Base-by-base conservation (phyloP, 805 yeast genomes). In the Ogataea nonfermentans region DNA sequence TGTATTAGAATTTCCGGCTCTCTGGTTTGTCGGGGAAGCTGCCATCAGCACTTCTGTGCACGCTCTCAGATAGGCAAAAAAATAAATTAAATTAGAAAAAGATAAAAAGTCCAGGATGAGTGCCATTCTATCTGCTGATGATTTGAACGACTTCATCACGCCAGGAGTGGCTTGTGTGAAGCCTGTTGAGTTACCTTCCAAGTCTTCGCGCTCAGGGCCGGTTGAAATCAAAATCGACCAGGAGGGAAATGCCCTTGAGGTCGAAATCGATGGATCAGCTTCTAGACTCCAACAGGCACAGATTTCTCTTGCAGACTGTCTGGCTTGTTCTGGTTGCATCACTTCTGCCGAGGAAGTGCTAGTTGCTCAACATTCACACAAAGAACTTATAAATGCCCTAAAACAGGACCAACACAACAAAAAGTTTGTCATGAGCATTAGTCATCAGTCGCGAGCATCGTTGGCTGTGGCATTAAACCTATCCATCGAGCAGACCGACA, bases 331-430 rank as follows among this genome's bases (percentile, higher is more conserved):
- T 7, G 99, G 99, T 0, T 93, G 99, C 61, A 88, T 93, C 39
- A 93, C 99, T 0, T 85, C 96, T 4, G 95, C 96, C n/a, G 99
- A 93, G 58, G 96, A 91, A 47, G 88, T 93, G 6, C 66, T 93
- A 32, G 84, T 93, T 28, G 87, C 95, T 2, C 82, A 87, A 49
- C 99, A 93, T 59, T 85, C 95, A 26, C 95, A 90, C 52, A 77
- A 76, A 15, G 90, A 90, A 51, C 71, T 93, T 32, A 49, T 89
- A 16, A 74, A 75, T 32, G 83, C 80, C 17, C 56, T 86, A 47
- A 64, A 67, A 20, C 50, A 47, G 22, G 46, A 45, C 37, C 43
- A 48, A 9, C 46, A 56, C 9, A 55, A 59, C 14, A 71, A 68
- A 43, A 55, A 66, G 0, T 83, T 85, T 63, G 90, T 80, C 8